Base-by-base conservation (phyloP, 2,329 filamentous ascomycete genomes). In the Penicillium sp. region DNA sequence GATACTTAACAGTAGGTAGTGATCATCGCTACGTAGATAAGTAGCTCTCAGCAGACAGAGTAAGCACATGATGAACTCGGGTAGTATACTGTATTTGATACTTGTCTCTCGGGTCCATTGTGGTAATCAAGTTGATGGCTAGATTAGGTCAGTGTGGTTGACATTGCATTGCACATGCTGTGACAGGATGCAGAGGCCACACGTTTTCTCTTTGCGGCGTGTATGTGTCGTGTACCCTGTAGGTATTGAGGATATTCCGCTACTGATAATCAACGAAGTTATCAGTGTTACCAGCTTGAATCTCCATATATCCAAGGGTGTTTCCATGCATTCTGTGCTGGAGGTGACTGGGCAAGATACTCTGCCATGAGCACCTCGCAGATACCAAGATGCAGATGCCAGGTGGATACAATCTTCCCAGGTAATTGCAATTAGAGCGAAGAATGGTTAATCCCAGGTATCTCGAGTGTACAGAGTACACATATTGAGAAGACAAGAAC, bases 1-100 rank as follows among this genome's bases (percentile, higher is more conserved):
- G 7, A 25, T 25, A 25, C 22, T 25, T 25, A 25, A 25, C 4
- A 6, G 22, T 25, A 25, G n/a, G n/a, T n/a, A n/a, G n/a, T 25
- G 5, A 8, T 25, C 19, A 14, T 18, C 14, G 9, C 12, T 5
- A 37, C 2, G 6, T 12, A 4, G 2, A 19, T 9, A 11, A 12
- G 14, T 30, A 29, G 19, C 42, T n/a, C n/a, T n/a, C n/a, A n/a
- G n/a, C n/a, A n/a, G n/a, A n/a, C n/a, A n/a, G n/a, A n/a, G n/a
- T n/a, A n/a, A n/a, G n/a, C 35, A 28, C 46, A 49, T 39, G 33
- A 48, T 29, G 8, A 22, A 29, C 34, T 49, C 46, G 46, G 41
- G 41, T 38, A 31, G 27, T 49, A n/a, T n/a, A n/a, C n/a, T n/a
- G n/a, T n/a, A 49, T 44, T 29, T 29, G 34, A 37, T 29, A 45